phyloP scores from a whole-genome alignment of 2,329 filamentous ascomycete genomes.

The Scleromitrula shiraiana region DNA sequence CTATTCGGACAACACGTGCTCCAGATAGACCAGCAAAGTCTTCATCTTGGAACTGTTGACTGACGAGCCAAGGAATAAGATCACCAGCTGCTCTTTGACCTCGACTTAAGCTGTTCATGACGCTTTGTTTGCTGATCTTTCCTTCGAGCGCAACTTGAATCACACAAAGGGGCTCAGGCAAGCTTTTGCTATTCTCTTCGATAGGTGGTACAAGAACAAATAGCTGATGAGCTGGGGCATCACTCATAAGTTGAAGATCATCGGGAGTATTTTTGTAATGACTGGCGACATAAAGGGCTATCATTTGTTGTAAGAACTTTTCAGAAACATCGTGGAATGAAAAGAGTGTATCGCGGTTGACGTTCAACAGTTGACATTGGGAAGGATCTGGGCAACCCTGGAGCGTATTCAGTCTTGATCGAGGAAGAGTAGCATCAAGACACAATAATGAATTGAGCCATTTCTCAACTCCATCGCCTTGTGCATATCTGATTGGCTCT shows the following conservation, averaged over 20 bases:
- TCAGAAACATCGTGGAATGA: conserved; percentile 97
- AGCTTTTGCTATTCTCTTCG: conserved; percentile 63
- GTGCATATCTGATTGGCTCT: conserved; percentile 90
- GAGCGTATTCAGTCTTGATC: conserved; percentile 37
- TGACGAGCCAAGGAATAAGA: conserved; percentile 94
- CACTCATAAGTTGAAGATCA: conserved; percentile 96
- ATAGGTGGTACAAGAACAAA: conserved; percentile 89
- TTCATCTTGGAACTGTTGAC: conserved; percentile 96
- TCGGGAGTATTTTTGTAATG: conserved; percentile 99
- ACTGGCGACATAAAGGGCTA: conserved; percentile 91
- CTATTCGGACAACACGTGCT: conserved; percentile 85
- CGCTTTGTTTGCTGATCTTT: conserved; percentile 86
- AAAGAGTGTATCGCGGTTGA: conserved; percentile 96
- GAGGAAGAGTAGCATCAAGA: conserved; percentile 83
- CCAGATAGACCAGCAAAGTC: conserved; percentile 92
- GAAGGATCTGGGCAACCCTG: conserved; percentile 79
- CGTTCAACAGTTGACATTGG: conserved; percentile 83
- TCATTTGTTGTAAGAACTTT: conserved; percentile 96
- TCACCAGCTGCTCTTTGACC: conserved; percentile 87
- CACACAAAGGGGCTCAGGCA: conserved; percentile 91
- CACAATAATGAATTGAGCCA: conserved; percentile 95
- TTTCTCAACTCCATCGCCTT: conserved; percentile 85
- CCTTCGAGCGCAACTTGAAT: conserved; percentile 93
- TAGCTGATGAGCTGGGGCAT: conserved; percentile 91
- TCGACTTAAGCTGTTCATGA: conserved; percentile 79